Base-by-base conservation (phyloP, 768 basidiomycete species). In the Albatrellus ellisii region DNA sequence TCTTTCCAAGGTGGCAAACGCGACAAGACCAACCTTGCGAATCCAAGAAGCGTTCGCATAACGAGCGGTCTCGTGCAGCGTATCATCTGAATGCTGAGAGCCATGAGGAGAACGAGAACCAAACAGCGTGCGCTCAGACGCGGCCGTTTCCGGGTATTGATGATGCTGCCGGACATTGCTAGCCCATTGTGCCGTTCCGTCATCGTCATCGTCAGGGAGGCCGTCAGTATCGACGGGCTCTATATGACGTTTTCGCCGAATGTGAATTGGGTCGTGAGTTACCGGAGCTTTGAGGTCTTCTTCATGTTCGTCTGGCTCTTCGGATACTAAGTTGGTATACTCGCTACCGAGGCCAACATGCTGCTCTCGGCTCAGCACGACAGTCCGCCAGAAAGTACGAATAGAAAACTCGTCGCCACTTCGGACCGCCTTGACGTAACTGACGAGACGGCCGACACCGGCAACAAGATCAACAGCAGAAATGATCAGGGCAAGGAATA, bases 1-100 rank as follows among this genome's bases (percentile, higher is more conserved):
- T 27, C 82, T 64, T 56, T 90, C 82, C 11, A 72, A 42, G 4
- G 71, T 66, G 2, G 67, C 68, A 43, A 80, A 81, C 2, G 56
- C 57, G 6, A 51, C 59, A n/a, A 59, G 60, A 15, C 69, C 68
- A n/a, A 77, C 52, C 29, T 68, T 67, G 24, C 50, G 56, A 9
- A 69, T 41, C 2, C 68, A 26, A 7, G 51, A 36, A 52, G 35
- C 45, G 49, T 29, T 51, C 32, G 41, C 44, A 36, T 33, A 36
- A 11, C 20, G 31, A 36, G n/a, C 20, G 26, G 40, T 32, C 38
- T 68, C 73, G 27, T 69, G 66, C 2, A 83, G 60, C 1, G 73
- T 77, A 42, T 76, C 74, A 6, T 77, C 70, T 2, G 79, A 82
- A 44, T 67, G 66, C 27, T 68, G 62, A 33, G 64, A 60, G 22